These are phyloP conservation scores for Ploettnerulaceae sp. DNA, from an alignment of 2,329 filamentous ascomycete species.

Conservation along the genomic window DNA sequence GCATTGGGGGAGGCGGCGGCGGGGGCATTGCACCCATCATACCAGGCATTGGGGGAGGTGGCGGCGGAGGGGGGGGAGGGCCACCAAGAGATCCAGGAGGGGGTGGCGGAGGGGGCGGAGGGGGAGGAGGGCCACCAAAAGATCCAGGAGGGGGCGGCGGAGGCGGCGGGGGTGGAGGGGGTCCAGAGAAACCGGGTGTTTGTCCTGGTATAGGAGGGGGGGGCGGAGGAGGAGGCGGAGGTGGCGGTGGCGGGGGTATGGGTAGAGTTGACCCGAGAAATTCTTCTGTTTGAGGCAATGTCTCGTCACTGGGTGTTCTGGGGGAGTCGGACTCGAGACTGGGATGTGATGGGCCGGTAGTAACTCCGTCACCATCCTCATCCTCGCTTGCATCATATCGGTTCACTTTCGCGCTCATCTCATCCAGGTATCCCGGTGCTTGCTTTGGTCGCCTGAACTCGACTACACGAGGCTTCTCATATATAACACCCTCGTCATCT, in stretches of 20 bases:
- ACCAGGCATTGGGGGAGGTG: conserved; percentile 39
- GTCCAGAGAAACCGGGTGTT: conserved; percentile 29
- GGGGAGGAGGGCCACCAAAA: conserved; percentile 35
- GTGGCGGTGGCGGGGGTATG: conserved; percentile 36
- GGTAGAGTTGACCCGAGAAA: conserved; percentile 37
- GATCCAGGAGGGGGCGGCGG: conserved; percentile 38
- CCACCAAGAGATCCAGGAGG: conserved; percentile 34
- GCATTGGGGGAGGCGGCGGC: conserved; percentile 56
- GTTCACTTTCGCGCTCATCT: conserved; percentile 74
- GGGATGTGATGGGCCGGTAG: conserved; percentile 70
- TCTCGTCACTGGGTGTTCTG: conserved; percentile 44
- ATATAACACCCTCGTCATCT: conserved; percentile 48
- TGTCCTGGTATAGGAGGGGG: conserved; percentile 38
- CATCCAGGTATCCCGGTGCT: conserved; percentile 56
- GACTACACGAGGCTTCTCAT: conserved; percentile 71
- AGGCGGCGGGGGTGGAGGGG: conserved; percentile 38
- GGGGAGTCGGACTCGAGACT: conserved; percentile 64
- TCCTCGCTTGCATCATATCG: conserved; percentile 54
- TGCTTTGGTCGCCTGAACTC: conserved; percentile 66
- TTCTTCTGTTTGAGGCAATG: conserved; percentile 20
- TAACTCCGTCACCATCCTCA: conserved; percentile 56
- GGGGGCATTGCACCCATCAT: conserved; percentile 39
- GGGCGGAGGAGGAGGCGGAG: conserved; percentile 36
- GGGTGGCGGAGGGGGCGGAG: conserved; percentile 43
- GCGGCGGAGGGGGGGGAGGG: conserved; percentile 41